Evolutionary conservation across 2,329 filamentous ascomycete genomes (phyloP), one percentile per base, ranked within the genome.

Genomic region (Nemania sp.): DNA sequence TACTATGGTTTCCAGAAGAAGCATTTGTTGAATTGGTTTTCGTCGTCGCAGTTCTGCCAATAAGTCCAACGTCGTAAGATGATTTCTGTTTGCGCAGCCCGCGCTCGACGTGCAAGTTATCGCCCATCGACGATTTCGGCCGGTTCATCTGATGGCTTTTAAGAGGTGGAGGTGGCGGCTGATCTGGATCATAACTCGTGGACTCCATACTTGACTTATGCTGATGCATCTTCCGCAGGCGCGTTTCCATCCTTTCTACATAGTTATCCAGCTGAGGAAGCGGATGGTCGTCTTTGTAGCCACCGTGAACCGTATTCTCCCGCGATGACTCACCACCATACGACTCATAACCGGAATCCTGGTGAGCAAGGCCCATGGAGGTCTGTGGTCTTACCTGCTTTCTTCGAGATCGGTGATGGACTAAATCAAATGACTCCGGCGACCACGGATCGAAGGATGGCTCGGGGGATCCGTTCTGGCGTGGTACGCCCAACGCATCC

Each of bases 181-280:
- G 60, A 9, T 60, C 64, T 73, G 22, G 20, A 31, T 54, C 52
- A 41, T 49, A 76, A 39, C 80, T 75, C 22, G 75, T 9, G 3
- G 54, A 44, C 6, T 54, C 72, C 30, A 73, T 67, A 36, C 76
- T 78, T 14, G 75, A 71, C 59, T 77, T 82, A 36, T 84, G 75
- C 45, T 84, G 80, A 48, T 92, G 88, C 77, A 91, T 83, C 57
- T 83, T 83, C 43, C 84, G 82, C 34, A 97, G 74, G 30, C 90
- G 84, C 60, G 83, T 88, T 69, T 97, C 93, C 91, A 97, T 97
- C 43, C 91, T 83, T 65, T 94, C 85, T 4, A 96, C 91, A 65
- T 97, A 97, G 65, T 89, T 92, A 67, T 85, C 89, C 9, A 96
- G 76, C 63, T 92, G 84, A 15, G 89, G 87, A 3, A 85, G 81